Base-by-base conservation (phyloP, 2,329 filamentous ascomycete species). In the Escovopsis sp. region DNA sequence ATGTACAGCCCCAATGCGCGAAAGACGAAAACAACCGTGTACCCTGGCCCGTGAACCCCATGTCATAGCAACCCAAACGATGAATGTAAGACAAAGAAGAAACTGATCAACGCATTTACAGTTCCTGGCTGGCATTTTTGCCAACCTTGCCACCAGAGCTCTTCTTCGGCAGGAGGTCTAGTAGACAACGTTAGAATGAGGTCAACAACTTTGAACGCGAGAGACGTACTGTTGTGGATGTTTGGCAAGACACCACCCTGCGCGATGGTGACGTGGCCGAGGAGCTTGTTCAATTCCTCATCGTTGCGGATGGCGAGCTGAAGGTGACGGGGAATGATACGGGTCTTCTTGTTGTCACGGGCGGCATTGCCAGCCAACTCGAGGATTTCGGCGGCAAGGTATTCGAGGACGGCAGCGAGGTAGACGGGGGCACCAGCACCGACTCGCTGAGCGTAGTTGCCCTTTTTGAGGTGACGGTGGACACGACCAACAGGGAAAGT, bases 321-420 rank as follows among this genome's bases (percentile, higher is more conserved):
- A 39, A 98, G 80, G 70, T 98, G 91, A 69, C 91, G 87, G 53
- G 91, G 91, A 48, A 96, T 98, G 73, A 98, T 98, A 83, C 91
- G 88, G 52, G 89, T 98, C 84, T 96, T 96, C 85, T 98, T 98
- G 82, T 96, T 95, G 73, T 98, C 91, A 58, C 91, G 89, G 51
- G 91, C 91, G 59, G 91, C 91, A 68, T 98, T 98, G 58, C 91
- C 91, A 66, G 91, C 91, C 71, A 98, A 73, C 72, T 98, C 91
- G 61, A 98, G 87, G 57, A 98, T 95, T 75, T 98, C 91, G 53
- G 91, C 91, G 55, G 91, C 89, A 47, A 98, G 83, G 66, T 98
- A 98, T 72, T 98, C 91, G 40, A 98, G 86, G 43, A 98, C 91
- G 44, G 89, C 89, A 53, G 89, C 89, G 52, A 96, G 83, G 67